A percentile compares a stretch with the other conserved stretches of the same genome.
phyloP scores from a whole-genome alignment of 768 basidiomycete genomes.

The Suillus tomentosus region DNA sequence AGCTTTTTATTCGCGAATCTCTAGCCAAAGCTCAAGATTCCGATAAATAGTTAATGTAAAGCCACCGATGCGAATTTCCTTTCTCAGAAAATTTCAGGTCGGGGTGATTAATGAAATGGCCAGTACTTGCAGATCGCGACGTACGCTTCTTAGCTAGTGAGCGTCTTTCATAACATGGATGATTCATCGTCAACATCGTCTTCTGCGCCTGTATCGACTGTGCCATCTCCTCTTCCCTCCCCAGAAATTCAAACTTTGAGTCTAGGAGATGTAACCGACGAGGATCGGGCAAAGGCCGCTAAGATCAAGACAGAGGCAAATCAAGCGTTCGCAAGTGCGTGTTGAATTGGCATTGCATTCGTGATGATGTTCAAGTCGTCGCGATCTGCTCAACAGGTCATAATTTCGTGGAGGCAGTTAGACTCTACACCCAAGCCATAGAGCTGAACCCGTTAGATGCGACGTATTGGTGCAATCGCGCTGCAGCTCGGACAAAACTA shows the following conservation, averaged over 20 bases:
- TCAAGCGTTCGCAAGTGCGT: slow-evolving; percentile 76
- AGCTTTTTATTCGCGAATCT: background rate
- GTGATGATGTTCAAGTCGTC: background rate
- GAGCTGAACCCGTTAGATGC: slow-evolving; percentile 86
- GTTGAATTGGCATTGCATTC: background rate
- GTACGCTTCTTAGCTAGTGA: slow-evolving; percentile 1
- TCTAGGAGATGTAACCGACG: slow-evolving; percentile 64
- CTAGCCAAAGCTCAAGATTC: background rate
- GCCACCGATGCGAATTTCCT: slow-evolving; percentile 30
- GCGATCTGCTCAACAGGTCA: slow-evolving; percentile 47
- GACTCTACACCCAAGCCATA: slow-evolving; percentile 83
- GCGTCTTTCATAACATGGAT: slow-evolving; percentile 20
- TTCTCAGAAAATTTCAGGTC: slow-evolving; percentile 17
- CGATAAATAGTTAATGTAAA: slow-evolving; percentile 13
- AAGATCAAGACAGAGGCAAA: slow-evolving; percentile 86
- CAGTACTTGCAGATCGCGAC: slow-evolving; percentile 6
- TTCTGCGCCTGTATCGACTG: slow-evolving; percentile 45
- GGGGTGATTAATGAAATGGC: slow-evolving; percentile 12
- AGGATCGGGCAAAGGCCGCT: slow-evolving; percentile 67
- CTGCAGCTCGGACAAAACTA: slow-evolving; percentile 88
- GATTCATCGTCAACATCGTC: slow-evolving; percentile 25
- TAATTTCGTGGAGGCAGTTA: slow-evolving; percentile 75
- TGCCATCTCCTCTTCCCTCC: slow-evolving; percentile 59
- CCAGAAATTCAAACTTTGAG: slow-evolving; percentile 55
- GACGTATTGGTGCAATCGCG: slow-evolving; percentile 93